These are phyloP conservation scores for Phytophthora fragariae DNA, from an alignment of 352 stramenopile species.

Conservation along the genomic window DNA sequence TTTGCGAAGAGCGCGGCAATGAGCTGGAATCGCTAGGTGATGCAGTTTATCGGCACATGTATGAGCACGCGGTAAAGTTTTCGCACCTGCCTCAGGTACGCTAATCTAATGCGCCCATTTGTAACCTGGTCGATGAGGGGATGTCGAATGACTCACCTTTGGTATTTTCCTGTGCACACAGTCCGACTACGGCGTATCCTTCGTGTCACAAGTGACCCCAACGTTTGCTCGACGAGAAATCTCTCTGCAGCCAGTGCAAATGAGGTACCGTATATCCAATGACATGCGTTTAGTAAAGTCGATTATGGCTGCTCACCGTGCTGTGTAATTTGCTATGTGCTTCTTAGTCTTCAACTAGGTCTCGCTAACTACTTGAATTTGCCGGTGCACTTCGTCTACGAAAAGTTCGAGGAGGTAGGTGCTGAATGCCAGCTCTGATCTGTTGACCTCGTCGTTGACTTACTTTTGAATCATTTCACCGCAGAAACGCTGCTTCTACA, in stretches of 20 bases:
- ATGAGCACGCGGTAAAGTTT: conserved; percentile 79
- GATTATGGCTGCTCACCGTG: background rate
- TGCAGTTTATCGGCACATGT: conserved; percentile 83
- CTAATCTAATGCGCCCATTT: background rate
- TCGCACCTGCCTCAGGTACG: conserved; percentile 80
- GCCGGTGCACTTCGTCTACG: conserved; percentile 72
- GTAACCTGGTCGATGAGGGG: background rate
- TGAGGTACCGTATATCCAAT: conserved; percentile 53
- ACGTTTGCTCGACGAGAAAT: conserved; percentile 66
- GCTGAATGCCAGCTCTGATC: background rate
- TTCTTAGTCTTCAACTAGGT: conserved; percentile 72
- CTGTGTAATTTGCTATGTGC: background rate
- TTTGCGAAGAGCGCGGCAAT: conserved; percentile 64
- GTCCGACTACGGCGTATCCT: conserved; percentile 86
- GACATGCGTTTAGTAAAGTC: background rate
- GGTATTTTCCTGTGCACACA: conserved; percentile 27
- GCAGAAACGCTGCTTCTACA: conserved; percentile 83
- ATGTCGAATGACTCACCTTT: background rate
- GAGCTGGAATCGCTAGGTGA: conserved; percentile 78
- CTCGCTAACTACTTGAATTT: conserved; percentile 75
- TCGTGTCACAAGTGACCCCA: conserved; percentile 66
- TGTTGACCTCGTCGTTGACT: conserved; percentile 5
- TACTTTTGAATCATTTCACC: conserved; percentile 1
- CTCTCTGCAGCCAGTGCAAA: conserved; percentile 79
- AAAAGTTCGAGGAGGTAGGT: conserved; percentile 79